These are phyloP conservation scores for Neurospora sp. DNA, from an alignment of 2,329 filamentous ascomycete species.

Conservation along the genomic window DNA sequence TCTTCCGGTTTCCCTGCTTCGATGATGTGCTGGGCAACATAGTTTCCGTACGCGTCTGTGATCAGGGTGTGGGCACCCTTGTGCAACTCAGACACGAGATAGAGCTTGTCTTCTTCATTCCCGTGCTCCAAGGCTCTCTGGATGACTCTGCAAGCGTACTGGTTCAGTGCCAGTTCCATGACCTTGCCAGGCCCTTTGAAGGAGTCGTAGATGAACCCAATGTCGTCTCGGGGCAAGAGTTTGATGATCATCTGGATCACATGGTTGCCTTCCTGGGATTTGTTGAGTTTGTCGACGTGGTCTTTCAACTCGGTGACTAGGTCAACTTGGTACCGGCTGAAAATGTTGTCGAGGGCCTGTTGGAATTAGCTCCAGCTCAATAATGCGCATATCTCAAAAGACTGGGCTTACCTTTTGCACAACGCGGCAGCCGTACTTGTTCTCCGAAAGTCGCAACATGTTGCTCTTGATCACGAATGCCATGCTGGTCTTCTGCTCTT, in stretches of 20 bases:
- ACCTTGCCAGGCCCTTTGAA: constrained; percentile 59
- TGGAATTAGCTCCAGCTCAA: constrained; percentile 5
- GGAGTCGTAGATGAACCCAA: constrained; percentile 76
- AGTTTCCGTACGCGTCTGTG: constrained; percentile 87
- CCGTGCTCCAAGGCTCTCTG: constrained; percentile 85
- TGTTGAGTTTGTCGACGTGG: constrained; percentile 67
- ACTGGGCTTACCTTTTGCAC: constrained; percentile 68
- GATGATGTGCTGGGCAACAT: constrained; percentile 90
- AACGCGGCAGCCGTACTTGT: constrained; percentile 91
- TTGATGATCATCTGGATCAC: constrained; percentile 93
- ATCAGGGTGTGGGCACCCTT: constrained; percentile 62
- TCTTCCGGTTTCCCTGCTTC: constrained; percentile 66
- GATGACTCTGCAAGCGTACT: constrained; percentile 85
- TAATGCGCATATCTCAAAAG: neutral
- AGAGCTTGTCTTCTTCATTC: constrained; percentile 57
- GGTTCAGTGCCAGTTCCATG: constrained; percentile 62
- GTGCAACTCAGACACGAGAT: constrained; percentile 72
- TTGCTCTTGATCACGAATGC: constrained; percentile 82
- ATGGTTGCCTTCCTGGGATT: constrained; percentile 89
- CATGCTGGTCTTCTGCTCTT: constrained; percentile 81
- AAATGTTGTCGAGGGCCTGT: constrained; percentile 80
- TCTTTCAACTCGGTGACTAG: constrained; percentile 75
- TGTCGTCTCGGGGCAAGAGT: constrained; percentile 64
- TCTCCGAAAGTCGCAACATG: constrained; percentile 66
- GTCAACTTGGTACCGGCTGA: constrained; percentile 82